Evolutionary conservation across 2,329 filamentous ascomycete genomes (phyloP).

Genomic region (Colletotrichum aenigma): DNA sequence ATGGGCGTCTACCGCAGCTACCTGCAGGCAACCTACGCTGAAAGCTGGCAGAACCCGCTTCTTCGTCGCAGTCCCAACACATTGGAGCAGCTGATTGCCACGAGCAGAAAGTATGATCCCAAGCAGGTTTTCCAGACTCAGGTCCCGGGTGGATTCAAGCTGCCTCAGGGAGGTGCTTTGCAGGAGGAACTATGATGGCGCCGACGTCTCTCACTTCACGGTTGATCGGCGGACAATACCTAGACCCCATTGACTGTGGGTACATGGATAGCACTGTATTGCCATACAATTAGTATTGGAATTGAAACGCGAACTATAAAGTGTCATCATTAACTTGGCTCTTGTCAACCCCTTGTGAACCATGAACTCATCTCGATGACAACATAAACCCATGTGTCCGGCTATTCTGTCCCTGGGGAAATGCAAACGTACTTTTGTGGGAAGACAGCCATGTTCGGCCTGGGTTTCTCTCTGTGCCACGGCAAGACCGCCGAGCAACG

Average conservation of each 20-base stretch:
- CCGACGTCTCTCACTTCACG: not conserved
- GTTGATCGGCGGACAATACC: not conserved
- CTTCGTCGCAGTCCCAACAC: not conserved
- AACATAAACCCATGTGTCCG: fast-evolving
- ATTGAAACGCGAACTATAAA: not conserved
- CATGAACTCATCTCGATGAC: not conserved
- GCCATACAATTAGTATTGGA: not conserved
- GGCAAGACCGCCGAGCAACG: too few relatives aligned
- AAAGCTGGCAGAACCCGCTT: constrained; percentile 6
- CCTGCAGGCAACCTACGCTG: not conserved
- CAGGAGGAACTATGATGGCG: not conserved
- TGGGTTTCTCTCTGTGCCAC: too few relatives aligned
- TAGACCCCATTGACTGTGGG: not conserved
- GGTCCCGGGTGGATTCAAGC: constrained; percentile 9
- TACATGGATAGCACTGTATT: not conserved
- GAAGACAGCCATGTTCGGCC: not conserved
- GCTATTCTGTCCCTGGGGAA: not conserved
- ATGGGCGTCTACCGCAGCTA: not conserved
- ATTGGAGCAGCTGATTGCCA: not conserved
- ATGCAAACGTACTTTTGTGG: not conserved
- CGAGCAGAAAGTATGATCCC: constrained; percentile 7
- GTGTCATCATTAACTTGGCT: fast-evolving
- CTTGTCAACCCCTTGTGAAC: not conserved
- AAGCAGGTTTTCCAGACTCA: not conserved
- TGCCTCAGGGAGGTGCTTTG: not conserved